Conservation (phyloP, 2,329 filamentous ascomycete species). For the Endocalyx cinctus region DNA sequence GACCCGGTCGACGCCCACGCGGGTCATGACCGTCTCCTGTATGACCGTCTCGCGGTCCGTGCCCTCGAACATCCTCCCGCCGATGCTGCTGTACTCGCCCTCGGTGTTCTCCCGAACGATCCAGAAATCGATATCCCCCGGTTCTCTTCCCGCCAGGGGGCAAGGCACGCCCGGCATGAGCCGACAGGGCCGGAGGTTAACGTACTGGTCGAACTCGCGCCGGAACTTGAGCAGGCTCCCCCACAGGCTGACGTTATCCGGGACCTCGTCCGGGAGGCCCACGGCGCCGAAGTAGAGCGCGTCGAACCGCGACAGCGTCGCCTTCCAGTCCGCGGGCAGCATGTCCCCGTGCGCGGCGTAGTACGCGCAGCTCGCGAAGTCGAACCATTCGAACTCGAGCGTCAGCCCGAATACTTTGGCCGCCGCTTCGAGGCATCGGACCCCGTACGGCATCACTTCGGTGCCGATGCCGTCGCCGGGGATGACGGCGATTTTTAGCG, state of each 20-base stretch:
- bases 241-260: slow-evolving; percentile 66
- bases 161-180: slow-evolving; percentile 56
- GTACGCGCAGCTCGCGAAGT: slow-evolving; percentile 63
- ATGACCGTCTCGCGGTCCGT: slow-evolving; percentile 55
- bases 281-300: slow-evolving; percentile 67
- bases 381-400: slow-evolving; percentile 56
- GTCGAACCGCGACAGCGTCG: slow-evolving; percentile 54
- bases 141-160: slow-evolving; percentile 47
- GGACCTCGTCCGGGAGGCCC: slow-evolving; percentile 49
- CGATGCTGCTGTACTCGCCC: slow-evolving; percentile 60
- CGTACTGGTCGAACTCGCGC: slow-evolving; percentile 63
- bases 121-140: slow-evolving; percentile 60
- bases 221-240: slow-evolving; percentile 62
- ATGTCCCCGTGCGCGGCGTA: slow-evolving; percentile 40
- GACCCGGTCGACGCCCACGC: slow-evolving; percentile 52
- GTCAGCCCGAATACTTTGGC: slow-evolving; percentile 45
- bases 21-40: slow-evolving; percentile 58
- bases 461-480: slow-evolving; percentile 67
- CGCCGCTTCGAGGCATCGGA: slow-evolving; percentile 53
- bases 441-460: slow-evolving; percentile 61
- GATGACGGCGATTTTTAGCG: slow-evolving; percentile 53
- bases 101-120: slow-evolving; percentile 62
- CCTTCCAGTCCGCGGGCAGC: slow-evolving; percentile 41
- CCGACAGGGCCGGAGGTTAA: slow-evolving; percentile 62
- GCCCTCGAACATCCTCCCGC: slow-evolving; percentile 54